Evolutionary conservation across 805 yeast species (phyloP).

Genomic region (Grigorovia transvaalensis): DNA sequence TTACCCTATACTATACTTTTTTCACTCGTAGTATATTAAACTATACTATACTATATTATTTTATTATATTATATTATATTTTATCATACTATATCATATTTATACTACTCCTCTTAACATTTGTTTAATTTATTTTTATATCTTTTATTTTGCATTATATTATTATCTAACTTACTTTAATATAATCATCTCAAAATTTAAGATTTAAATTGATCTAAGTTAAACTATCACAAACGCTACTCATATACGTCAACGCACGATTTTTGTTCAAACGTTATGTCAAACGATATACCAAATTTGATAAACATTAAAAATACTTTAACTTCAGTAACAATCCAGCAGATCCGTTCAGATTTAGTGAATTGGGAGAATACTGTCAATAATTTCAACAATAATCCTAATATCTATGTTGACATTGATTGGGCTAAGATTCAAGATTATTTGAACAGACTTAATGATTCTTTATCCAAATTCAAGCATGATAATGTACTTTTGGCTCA

Average conservation of each 20-base stretch:
- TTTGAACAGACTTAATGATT: slow-evolving; percentile 13
- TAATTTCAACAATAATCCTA: not conserved
- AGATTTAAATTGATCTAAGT: not conserved
- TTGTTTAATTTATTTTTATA: not conserved
- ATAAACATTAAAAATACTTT: slow-evolving; percentile 26
- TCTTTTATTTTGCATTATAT: not conserved
- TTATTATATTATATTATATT: too few species aligned
- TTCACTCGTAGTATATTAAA: too few species aligned
- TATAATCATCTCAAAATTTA: not conserved
- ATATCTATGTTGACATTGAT: not conserved
- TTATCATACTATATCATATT: too few species aligned
- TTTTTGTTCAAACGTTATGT: slow-evolving; percentile 7
- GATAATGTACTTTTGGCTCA: slow-evolving; percentile 19
- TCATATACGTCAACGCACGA: not conserved
- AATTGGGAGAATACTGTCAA: not conserved
- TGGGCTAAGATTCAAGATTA: slow-evolving; percentile 13
- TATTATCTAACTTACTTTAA: not conserved
- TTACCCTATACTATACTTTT: not conserved
- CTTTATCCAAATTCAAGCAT: slow-evolving; percentile 16
- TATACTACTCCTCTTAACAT: not conserved
- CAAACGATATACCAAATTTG: slow-evolving; percentile 23
- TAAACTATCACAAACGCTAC: too few species aligned
- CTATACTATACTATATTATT: not conserved
- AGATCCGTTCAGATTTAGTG: slow-evolving; percentile 20
- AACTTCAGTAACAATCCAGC: slow-evolving; percentile 20